Evolutionary conservation across 164 flowering plant genomes (phyloP).

Genomic region (Protea cynaroides): DNA sequence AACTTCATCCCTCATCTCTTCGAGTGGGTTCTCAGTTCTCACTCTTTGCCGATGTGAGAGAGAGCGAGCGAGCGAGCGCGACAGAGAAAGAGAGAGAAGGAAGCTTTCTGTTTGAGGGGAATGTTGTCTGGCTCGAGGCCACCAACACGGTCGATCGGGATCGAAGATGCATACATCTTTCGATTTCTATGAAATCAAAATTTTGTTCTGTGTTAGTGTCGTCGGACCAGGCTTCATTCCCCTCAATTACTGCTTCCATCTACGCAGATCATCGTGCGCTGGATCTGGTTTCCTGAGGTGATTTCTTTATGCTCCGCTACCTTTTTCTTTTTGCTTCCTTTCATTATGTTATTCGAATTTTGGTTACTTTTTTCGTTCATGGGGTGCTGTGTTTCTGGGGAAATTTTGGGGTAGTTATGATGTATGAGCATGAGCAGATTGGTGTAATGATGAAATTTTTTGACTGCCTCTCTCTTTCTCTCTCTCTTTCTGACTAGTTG

Average conservation of each 20-base stretch:
- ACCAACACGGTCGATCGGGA: constrained; percentile 16
- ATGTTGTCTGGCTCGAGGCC: constrained; percentile 88
- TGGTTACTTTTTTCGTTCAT: not conserved
- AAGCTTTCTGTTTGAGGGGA: constrained; percentile 59
- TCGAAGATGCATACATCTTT: not conserved
- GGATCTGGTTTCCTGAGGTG: not conserved
- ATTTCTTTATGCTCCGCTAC: not conserved
- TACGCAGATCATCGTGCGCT: not conserved
- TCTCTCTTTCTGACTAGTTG: constrained; percentile 21
- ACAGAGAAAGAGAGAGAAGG: constrained; percentile 11
- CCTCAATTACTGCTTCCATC: constrained; percentile 41
- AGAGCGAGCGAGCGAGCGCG: no score
- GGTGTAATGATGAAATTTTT: constrained; percentile 53
- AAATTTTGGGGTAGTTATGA: constrained; percentile 12
- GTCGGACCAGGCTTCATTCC: constrained; percentile 88
- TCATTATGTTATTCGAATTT: not conserved
- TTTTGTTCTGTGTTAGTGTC: not conserved
- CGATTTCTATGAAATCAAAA: not conserved
- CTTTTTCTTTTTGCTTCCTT: not conserved
- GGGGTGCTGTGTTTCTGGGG: not conserved
- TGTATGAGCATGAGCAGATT: constrained; percentile 30
- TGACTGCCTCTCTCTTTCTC: constrained; percentile 20
- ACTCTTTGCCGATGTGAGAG: not conserved
- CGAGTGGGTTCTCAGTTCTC: no score
- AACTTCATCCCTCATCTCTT: not conserved